Evolutionary conservation across 2,329 filamentous ascomycete genomes (phyloP).

Genomic region (Talaromyces sp.): DNA sequence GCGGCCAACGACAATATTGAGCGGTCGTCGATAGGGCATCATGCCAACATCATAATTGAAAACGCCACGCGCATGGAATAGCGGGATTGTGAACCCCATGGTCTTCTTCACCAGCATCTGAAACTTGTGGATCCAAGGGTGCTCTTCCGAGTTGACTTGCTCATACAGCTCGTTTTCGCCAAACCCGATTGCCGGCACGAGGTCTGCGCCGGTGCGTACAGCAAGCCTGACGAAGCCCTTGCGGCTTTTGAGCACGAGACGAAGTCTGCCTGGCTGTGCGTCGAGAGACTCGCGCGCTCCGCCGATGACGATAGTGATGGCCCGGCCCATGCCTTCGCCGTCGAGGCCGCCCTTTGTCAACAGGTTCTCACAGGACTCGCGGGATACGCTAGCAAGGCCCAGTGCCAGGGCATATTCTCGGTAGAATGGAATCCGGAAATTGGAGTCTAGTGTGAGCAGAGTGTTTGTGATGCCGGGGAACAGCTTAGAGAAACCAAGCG

Average conservation of each 20-base stretch:
- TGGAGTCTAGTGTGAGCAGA: slow-evolving; percentile 86
- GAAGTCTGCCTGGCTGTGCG: slow-evolving; percentile 70
- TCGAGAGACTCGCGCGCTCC: slow-evolving; percentile 90
- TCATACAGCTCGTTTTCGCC: slow-evolving; percentile 97
- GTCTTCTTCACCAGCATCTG: slow-evolving; percentile 81
- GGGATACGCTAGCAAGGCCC: slow-evolving; percentile 82
- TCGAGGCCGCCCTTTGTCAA: slow-evolving; percentile 74
- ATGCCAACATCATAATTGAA: slow-evolving; percentile 98
- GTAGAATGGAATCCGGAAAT: slow-evolving; percentile 91
- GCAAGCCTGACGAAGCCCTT: slow-evolving; percentile 95
- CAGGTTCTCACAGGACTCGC: slow-evolving; percentile 85
- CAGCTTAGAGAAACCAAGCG: slow-evolving; percentile 75
- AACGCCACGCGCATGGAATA: slow-evolving; percentile 84
- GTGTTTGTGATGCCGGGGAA: slow-evolving; percentile 96
- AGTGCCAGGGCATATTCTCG: slow-evolving; percentile 88
- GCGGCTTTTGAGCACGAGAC: slow-evolving; percentile 73
- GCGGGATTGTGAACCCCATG: slow-evolving; percentile 86
- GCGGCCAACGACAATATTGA: slow-evolving; percentile 84
- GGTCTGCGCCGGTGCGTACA: slow-evolving; percentile 82
- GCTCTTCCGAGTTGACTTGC: slow-evolving; percentile 70
- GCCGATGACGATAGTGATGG: slow-evolving; percentile 91
- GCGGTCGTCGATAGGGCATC: slow-evolving; percentile 82
- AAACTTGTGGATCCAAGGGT: slow-evolving; percentile 72
- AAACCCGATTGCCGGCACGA: slow-evolving; percentile 88
- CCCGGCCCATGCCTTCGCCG: slow-evolving; percentile 81